Percentiles rank a stretch among this genome's conserved stretches.
Conservation (phyloP, 148 eudicot genomes). For the Vaccinium corymbosum region DNA sequence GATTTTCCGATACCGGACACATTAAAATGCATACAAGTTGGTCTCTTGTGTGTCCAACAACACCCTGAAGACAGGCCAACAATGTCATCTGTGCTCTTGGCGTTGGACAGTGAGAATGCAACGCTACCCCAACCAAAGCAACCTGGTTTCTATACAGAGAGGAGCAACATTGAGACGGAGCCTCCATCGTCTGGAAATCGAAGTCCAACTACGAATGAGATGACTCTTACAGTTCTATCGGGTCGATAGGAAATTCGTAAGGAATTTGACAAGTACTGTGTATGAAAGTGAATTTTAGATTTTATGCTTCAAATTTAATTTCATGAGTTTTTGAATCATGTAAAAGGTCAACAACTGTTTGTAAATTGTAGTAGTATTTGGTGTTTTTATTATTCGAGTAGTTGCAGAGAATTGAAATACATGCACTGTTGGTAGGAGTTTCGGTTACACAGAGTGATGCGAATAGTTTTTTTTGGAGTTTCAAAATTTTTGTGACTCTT, state of each 20-base stretch:
- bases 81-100: background rate
- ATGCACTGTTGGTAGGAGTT: too few species aligned
- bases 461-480: too few species aligned
- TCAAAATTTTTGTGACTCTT: too few species aligned
- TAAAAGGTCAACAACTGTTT: background rate
- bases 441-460: too few species aligned
- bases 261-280: background rate
- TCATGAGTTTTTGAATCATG: background rate
- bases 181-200: background rate
- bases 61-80: background rate
- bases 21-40: constrained; percentile 2
- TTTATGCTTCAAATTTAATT: too few species aligned
- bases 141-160: background rate
- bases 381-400: too few species aligned
- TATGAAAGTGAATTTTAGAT: background rate
- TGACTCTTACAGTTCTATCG: background rate
- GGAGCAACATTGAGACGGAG: background rate
- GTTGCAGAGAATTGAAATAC: too few species aligned
- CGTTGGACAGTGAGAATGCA: background rate
- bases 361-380: too few species aligned
- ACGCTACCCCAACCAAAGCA: background rate
- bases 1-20: background rate
- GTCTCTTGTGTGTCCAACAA: background rate
- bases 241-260: background rate
- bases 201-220: background rate